Evolutionary conservation across 768 basidiomycete genomes (phyloP), one percentile per base, ranked within the genome.

Genomic region (Scleroderma citrinum): DNA sequence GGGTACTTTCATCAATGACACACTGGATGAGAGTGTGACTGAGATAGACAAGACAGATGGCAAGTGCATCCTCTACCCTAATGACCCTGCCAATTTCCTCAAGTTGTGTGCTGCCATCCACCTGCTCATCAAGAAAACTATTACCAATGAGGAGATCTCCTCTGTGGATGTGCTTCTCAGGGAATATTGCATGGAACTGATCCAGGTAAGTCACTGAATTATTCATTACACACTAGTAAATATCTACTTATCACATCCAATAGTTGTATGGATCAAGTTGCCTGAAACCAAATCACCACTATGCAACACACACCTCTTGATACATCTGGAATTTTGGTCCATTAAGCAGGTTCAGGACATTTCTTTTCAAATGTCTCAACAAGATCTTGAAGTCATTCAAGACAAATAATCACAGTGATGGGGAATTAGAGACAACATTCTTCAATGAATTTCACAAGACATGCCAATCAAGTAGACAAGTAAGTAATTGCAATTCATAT

Each of bases 391-490:
- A 71, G 55, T 54, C 55, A 7, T 69, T 62, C 53, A 63, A 63
- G 24, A 67, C 66, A 0, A 63, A 59, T 34, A 69, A 69, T 37
- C 68, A 66, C 30, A 50, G 32, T 7, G 59, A 62, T 0, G 67
- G 67, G 1, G 64, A 67, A 40, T 50, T 71, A 0, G 63, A 70
- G 47, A 46, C 49, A 0, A 57, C 61, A 0, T 59, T 68, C 48
- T 59, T 29, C 26, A 29, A 29, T 8, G 26, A 46, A n/a, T 58
- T 70, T 81, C 6, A 75, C 77, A 52, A 79, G 79, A 17, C 84
- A 83, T 61, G 78, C 85, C 32, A 77, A 79, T 23, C 83, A 85
- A 65, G 85, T 85, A 14, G 83, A 82, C 23, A 87, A 83, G 83
- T 81, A 49, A 66, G 30, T 4, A 5, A 4, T 24, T 38, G 3